These are phyloP conservation scores for Deuterostichococcus epilithicus DNA, from an alignment of 139 green algal genomes.

Conservation along the genomic window DNA sequence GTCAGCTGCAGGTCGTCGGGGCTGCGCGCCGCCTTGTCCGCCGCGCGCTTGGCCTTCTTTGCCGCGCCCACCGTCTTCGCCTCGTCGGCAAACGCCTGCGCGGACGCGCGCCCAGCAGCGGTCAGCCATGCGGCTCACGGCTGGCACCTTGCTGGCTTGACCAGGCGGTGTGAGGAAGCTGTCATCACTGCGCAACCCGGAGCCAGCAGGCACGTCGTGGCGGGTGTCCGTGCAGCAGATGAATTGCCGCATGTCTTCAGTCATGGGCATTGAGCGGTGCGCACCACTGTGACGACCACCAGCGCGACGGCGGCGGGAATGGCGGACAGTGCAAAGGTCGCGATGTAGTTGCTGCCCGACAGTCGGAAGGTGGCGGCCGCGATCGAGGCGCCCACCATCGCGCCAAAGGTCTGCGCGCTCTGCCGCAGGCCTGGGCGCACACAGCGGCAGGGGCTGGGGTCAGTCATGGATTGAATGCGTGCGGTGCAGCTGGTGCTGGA, in stretches of 20 bases:
- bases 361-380: conserved; percentile 45
- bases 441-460: too few relatives aligned
- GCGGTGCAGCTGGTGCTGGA: too few relatives aligned
- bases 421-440: conserved; percentile 58
- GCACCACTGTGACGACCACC: conserved; percentile 31
- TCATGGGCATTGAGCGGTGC: too few relatives aligned
- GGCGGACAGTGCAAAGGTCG: conserved; percentile 64
- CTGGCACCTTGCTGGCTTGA: too few relatives aligned
- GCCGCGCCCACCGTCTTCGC: conserved; percentile 10
- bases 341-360: conserved; percentile 60
- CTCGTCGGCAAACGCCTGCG: conserved; percentile 21
- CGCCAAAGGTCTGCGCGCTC: conserved; percentile 65
- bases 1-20: conserved; percentile 14
- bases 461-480: too few relatives aligned
- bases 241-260: too few relatives aligned
- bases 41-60: conserved; percentile 19
- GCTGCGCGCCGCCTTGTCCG: background rate
- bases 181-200: too few relatives aligned
- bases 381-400: conserved; percentile 60
- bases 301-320: conserved; percentile 56
- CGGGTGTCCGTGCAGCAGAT: too few relatives aligned
- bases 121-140: too few relatives aligned
- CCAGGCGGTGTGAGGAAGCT: too few relatives aligned
- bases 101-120: background rate
- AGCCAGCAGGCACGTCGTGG: too few relatives aligned